phyloP scores from a whole-genome alignment of 306 rosid genomes.

The Gillenia trifoliata region DNA sequence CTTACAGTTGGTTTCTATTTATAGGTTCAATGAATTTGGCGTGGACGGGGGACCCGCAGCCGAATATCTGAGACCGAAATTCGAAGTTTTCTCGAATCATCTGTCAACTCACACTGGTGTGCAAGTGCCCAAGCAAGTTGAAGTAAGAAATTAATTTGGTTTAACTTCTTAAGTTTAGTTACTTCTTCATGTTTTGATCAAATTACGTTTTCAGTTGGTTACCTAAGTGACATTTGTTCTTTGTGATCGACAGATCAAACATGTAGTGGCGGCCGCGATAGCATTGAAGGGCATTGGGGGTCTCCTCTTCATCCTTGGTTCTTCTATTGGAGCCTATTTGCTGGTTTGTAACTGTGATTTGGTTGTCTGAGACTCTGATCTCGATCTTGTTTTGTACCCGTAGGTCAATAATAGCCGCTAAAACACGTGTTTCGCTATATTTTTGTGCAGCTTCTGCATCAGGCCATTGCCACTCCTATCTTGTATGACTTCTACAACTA shows the following conservation, averaged over 20 bases:
- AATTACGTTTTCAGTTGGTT: neutral
- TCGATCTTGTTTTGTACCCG: neutral
- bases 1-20: conserved; percentile 8
- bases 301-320: conserved; percentile 53
- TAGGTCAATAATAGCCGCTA: neutral
- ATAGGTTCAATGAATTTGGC: conserved; percentile 55
- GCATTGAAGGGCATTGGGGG: conserved; percentile 57
- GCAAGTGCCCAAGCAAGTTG: conserved; percentile 37
- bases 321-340: conserved; percentile 50
- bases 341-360: conserved; percentile 35
- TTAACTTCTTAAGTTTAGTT: neutral
- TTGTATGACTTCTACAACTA: conserved; percentile 69
- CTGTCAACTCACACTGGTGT: conserved; percentile 39
- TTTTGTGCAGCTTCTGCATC: conserved; percentile 53
- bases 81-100: conserved; percentile 33
- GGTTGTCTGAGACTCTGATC: neutral
- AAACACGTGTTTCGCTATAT: neutral
- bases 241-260: conserved; percentile 34
- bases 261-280: conserved; percentile 43
- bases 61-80: conserved; percentile 42
- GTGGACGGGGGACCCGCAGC: conserved; percentile 59
- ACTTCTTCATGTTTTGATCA: neutral
- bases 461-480: conserved; percentile 44
- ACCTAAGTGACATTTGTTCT: conserved; percentile 7
- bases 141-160: conserved; percentile 29